Conservation (phyloP, 495 filamentous ascomycete genomes). For the Podospora australis region DNA sequence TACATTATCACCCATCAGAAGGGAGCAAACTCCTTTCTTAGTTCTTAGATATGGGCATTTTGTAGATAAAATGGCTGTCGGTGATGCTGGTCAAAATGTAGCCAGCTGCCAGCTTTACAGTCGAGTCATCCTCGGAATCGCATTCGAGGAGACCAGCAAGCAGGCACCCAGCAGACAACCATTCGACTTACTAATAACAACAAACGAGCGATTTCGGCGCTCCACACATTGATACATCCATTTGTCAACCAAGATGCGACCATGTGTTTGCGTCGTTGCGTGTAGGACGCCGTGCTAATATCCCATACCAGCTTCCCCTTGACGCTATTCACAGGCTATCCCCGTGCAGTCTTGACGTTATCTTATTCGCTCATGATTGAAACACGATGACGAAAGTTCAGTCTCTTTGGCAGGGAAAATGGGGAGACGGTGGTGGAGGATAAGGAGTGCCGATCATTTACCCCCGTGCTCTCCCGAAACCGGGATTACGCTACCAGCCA, state of each 20-base stretch:
- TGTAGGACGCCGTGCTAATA: too few relatives aligned
- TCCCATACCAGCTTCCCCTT: too few relatives aligned
- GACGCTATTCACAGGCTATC: constrained; percentile 12
- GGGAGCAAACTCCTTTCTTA: constrained; percentile 35
- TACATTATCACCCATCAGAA: constrained; percentile 31
- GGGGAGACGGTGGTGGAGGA: constrained; percentile 3
- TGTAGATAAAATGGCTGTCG: constrained; percentile 26
- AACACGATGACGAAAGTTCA: neutral
- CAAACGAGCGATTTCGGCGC: neutral
- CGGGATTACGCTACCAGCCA: constrained; percentile 13
- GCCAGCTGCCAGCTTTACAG: neutral
- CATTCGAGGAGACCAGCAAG: constrained; percentile 4
- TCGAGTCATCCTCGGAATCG: constrained; percentile 1
- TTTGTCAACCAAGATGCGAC: neutral
- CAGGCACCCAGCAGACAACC: neutral
- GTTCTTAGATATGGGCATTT: constrained; percentile 27
- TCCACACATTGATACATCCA: neutral
- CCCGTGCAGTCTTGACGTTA: constrained; percentile 35
- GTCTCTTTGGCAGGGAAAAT: constrained; percentile 2
- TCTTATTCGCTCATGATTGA: constrained; percentile 36
- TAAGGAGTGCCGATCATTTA: constrained; percentile 16
- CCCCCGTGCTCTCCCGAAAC: constrained; percentile 11
- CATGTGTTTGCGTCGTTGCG: constrained; percentile 10
- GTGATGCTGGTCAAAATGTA: constrained; percentile 8
- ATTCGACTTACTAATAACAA: constrained; percentile 1